phyloP scores from a whole-genome alignment of 2,329 filamentous ascomycete species.

The Colletotrichum sp. region DNA sequence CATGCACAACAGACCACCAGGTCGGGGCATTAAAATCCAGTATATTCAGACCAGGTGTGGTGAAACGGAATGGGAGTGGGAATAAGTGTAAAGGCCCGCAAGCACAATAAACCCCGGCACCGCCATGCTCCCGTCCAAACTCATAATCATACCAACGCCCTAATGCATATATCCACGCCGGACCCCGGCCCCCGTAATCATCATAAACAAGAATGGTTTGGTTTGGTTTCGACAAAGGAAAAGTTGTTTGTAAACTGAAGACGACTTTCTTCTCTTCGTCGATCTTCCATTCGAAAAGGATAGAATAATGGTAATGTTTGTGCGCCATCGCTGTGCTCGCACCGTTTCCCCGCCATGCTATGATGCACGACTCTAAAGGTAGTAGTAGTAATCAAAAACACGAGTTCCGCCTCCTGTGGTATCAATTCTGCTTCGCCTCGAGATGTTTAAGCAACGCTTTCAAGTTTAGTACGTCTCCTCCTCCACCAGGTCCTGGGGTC shows the following conservation, averaged over 20 bases:
- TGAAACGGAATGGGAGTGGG: conserved; percentile 5
- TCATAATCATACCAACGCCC: conserved; percentile 18
- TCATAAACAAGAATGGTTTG: conserved; percentile 1
- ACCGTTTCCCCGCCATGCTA: background rate
- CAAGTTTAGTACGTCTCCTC: conserved; percentile 58
- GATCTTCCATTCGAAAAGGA: background rate
- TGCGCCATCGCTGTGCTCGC: background rate
- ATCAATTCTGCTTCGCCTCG: conserved; percentile 7
- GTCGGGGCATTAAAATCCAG: conserved; percentile 5
- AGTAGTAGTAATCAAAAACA: conserved; percentile 33
- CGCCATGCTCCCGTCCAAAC: conserved; percentile 16
- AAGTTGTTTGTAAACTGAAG: background rate
- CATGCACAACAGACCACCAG: background rate
- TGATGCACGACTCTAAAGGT: background rate
- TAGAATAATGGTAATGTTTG: conserved; percentile 1
- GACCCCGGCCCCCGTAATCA: conserved; percentile 1
- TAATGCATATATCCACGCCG: conserved; percentile 15
- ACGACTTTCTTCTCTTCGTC: background rate
- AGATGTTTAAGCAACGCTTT: background rate
- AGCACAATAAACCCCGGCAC: conserved; percentile 17
- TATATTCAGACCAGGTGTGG: conserved; percentile 15
- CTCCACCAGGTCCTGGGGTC: conserved; percentile 50
- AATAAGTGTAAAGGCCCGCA: conserved; percentile 8
- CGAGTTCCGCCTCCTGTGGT: conserved; percentile 29
- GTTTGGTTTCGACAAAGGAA: conserved; percentile 6